Evolutionary conservation across 108 stramenopile species (phyloP).

Genomic region (Cyclotella kingstonii): DNA sequence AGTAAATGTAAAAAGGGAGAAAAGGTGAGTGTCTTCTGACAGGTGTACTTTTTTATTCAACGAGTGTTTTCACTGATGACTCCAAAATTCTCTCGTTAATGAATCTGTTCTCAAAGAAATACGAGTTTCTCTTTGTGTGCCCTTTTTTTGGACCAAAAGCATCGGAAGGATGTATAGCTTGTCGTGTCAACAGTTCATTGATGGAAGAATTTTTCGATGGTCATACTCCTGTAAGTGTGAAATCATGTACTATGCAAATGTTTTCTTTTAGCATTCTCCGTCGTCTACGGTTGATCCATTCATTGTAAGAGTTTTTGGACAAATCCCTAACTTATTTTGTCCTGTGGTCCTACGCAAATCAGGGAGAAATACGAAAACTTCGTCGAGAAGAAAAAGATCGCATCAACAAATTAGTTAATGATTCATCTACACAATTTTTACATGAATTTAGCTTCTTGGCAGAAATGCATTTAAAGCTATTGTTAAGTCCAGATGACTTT

Average conservation of each 20-base stretch:
- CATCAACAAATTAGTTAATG: constrained; percentile 35
- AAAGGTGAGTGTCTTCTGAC: not conserved
- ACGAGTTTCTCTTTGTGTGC: constrained; percentile 30
- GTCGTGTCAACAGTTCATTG: constrained; percentile 40
- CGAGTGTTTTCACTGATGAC: not conserved
- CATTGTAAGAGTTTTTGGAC: too few species aligned
- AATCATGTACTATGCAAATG: too few species aligned
- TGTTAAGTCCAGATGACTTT: constrained; percentile 42
- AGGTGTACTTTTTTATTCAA: not conserved
- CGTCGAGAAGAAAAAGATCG: constrained; percentile 40
- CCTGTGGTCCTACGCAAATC: not conserved
- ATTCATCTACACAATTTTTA: constrained; percentile 26
- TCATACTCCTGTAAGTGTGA: constrained; percentile 23
- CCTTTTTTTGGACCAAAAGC: constrained; percentile 28
- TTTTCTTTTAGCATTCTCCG: too few species aligned
- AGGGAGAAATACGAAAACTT: constrained; percentile 45
- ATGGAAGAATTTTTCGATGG: constrained; percentile 47
- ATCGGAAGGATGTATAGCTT: constrained; percentile 43
- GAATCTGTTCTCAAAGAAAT: constrained; percentile 6
- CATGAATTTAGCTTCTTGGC: constrained; percentile 28
- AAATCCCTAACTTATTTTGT: not conserved
- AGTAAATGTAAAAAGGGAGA: constrained; percentile 22
- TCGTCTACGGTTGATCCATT: too few species aligned
- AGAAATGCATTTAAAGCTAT: constrained; percentile 41
- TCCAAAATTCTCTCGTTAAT: not conserved